phyloP scores from a whole-genome alignment of 2,329 filamentous ascomycete species.

The Ploettnerulaceae sp. region DNA sequence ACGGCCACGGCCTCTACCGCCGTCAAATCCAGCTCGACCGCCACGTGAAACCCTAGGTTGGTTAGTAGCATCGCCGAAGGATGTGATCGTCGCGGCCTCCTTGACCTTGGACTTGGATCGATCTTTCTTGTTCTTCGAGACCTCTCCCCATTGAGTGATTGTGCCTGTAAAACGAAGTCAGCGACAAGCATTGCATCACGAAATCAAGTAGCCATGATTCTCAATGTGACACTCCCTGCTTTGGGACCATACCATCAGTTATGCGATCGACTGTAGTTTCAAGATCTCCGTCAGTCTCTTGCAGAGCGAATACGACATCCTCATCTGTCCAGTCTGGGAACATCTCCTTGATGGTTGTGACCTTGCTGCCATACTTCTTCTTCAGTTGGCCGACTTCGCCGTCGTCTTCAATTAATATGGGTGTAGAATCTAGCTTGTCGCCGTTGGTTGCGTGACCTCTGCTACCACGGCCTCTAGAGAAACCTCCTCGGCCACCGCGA shows the following conservation, averaged over 20 bases:
- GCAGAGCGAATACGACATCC: slow-evolving; percentile 86
- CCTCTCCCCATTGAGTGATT: slow-evolving; percentile 79
- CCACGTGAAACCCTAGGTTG: slow-evolving; percentile 49
- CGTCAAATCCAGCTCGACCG: slow-evolving; percentile 54
- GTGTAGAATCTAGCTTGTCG: slow-evolving; percentile 58
- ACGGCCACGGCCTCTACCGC: slow-evolving; percentile 55
- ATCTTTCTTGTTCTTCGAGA: slow-evolving; percentile 75
- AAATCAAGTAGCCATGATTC: not conserved
- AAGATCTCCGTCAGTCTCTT: slow-evolving; percentile 80
- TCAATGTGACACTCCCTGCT: not conserved
- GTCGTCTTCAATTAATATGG: slow-evolving; percentile 67
- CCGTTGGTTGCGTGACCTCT: slow-evolving; percentile 66
- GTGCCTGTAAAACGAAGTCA: slow-evolving; percentile 48
- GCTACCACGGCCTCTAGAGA: slow-evolving; percentile 67
- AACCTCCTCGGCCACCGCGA: slow-evolving; percentile 78
- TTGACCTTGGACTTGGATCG: slow-evolving; percentile 67
- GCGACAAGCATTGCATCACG: slow-evolving; percentile 5
- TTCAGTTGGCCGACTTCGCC: slow-evolving; percentile 89
- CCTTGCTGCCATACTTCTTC: slow-evolving; percentile 77
- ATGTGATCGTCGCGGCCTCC: slow-evolving; percentile 42
- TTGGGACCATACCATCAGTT: slow-evolving; percentile 59
- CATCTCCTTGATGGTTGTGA: slow-evolving; percentile 81
- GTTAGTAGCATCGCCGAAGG: slow-evolving; percentile 47
- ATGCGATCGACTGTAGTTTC: slow-evolving; percentile 72
- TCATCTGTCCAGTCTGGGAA: slow-evolving; percentile 95